Evolutionary conservation across 139 green algal species (phyloP), one percentile per base, ranked within the genome.

Genomic region (Coelastrella sp.): DNA sequence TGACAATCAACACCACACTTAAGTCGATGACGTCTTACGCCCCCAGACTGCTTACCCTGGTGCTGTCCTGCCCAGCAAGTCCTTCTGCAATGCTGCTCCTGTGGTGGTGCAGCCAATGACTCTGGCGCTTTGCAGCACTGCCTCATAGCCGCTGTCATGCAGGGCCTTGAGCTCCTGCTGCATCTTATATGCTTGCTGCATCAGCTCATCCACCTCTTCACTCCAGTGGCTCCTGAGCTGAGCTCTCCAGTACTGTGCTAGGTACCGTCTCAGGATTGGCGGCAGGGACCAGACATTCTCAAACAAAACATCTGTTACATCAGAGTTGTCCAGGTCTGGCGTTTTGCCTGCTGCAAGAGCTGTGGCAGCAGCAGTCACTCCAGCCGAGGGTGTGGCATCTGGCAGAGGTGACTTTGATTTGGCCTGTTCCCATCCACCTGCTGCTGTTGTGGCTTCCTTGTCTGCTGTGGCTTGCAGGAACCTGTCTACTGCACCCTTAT

Each of bases 41-140:
- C 11, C 0, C 1, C 11, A 68, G 61, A 68, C 61, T 68, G 61
- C 61, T 68, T 10, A 68, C 61, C 61, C 61, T 68, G 61, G 68
- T 14, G 79, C 58, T 35, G 22, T 63, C 8, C 79, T 85, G 58
- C 24, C 22, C 20, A 93, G 86, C 83, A 93, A 81, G 4, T 89
- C 61, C 89, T 93, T 93, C 76, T 92, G 74, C 84, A 88, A 87
- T 15, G 92, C 93, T 22, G 92, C 91, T 6, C 91, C 91, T 35
- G 93, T 92, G 12, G 89, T 94, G 63, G 93, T 95, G 88, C 84
- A 92, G 59, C 93, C 93, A 27, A 95, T 93, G 6, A 95, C 89
- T 17, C 89, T 75, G 15, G 82, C 89, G 5, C n/a, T 27, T 0
- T 6, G 7, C 27, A 93, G 49, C 35, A 93, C 57, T 3, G 68